phyloP scores from a whole-genome alignment of 441 rosid species.

The Gossypium lobatum region DNA sequence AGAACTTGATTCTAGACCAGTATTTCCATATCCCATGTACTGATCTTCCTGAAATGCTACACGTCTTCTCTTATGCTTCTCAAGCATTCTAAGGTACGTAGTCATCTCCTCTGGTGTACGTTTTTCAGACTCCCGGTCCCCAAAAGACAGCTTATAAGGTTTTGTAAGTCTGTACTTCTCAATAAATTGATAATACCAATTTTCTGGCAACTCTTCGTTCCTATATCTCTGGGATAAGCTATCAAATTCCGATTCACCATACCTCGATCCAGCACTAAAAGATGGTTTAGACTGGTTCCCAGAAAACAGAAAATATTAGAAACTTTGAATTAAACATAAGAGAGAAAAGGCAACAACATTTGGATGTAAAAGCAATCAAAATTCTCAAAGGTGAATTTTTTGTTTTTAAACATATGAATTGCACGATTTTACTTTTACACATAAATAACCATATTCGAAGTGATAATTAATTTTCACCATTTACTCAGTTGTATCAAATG shows the following conservation, averaged over 20 bases:
- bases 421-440: background rate
- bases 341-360: background rate
- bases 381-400: background rate
- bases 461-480: background rate
- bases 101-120: slow-evolving; percentile 80
- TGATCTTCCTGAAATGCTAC: slow-evolving; percentile 44
- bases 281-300: slow-evolving; percentile 46
- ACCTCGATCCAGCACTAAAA: slow-evolving; percentile 40
- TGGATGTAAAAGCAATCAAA: background rate
- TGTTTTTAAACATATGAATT: background rate
- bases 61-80: slow-evolving; percentile 72
- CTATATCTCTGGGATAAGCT: slow-evolving; percentile 51
- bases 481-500: background rate
- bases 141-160: slow-evolving; percentile 44
- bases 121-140: slow-evolving; percentile 53
- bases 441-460: background rate
- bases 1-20: slow-evolving; percentile 35
- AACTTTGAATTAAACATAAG: background rate
- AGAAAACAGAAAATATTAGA: slow-evolving; percentile 16
- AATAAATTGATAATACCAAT: slow-evolving; percentile 75
- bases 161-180: slow-evolving; percentile 54
- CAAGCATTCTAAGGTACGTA: slow-evolving; percentile 44
- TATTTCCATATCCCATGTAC: slow-evolving; percentile 24
- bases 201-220: slow-evolving; percentile 74
- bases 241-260: slow-evolving; percentile 49